Evolutionary conservation across 306 rosid genomes (phyloP).

Genomic region (Morella rubra): DNA sequence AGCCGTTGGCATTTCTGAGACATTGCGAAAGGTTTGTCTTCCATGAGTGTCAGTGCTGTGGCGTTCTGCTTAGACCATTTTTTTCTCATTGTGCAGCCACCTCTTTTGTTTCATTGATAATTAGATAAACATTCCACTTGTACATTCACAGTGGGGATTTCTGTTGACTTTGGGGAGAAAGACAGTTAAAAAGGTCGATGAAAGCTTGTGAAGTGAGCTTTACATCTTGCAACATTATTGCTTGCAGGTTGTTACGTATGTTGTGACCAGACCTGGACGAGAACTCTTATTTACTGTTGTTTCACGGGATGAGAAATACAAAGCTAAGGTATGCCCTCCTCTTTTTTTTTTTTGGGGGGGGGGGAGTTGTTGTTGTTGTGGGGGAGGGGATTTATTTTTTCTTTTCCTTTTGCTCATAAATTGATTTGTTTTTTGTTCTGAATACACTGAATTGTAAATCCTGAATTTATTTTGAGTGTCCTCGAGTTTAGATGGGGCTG

Average conservation of each 20-base stretch:
- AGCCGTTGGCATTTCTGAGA: conserved; percentile 75
- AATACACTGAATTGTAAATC: not conserved
- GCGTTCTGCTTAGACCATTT: conserved; percentile 11
- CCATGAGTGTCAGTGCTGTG: conserved; percentile 1
- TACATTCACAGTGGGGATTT: not conserved
- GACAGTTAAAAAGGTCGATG: not conserved
- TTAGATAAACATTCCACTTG: not conserved
- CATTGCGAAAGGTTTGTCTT: conserved; percentile 71
- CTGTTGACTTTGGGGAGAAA: conserved; percentile 10
- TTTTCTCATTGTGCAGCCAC: conserved; percentile 11
- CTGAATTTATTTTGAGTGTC: not conserved
- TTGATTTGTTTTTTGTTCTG: not conserved
- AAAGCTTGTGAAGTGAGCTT: conserved; percentile 5
- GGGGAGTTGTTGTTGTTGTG: too few relatives aligned
- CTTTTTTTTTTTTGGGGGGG: not conserved
- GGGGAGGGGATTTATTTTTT: not conserved
- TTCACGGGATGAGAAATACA: conserved; percentile 95
- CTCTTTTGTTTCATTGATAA: conserved; percentile 23
- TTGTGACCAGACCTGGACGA: conserved; percentile 93
- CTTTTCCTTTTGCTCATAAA: not conserved
- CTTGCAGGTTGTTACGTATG: conserved; percentile 83
- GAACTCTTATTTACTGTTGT: conserved; percentile 92
- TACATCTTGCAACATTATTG: conserved; percentile 19
- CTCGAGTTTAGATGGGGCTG: not conserved
- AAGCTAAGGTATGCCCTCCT: conserved; percentile 65